phyloP scores from a whole-genome alignment of 2,329 filamentous ascomycete species.

The Aspergillus thermomutatus region DNA sequence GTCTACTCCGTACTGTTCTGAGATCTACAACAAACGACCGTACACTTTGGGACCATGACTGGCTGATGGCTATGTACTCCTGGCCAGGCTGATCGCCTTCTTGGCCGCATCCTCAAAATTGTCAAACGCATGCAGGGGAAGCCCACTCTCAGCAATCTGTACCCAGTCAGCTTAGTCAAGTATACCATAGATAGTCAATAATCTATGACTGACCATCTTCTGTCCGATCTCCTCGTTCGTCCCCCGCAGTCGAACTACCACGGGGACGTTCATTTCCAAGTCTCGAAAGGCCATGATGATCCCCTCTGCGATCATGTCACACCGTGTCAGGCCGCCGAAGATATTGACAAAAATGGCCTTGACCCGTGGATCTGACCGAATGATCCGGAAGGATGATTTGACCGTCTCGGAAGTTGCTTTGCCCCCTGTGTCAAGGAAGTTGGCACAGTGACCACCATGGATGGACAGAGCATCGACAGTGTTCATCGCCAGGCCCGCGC shows the following conservation, averaged over 20 bases:
- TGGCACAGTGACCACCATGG: constrained; percentile 67
- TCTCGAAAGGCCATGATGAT: constrained; percentile 71
- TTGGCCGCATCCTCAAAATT: constrained; percentile 69
- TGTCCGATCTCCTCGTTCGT: constrained; percentile 71
- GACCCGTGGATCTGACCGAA: constrained; percentile 68
- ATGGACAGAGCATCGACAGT: constrained; percentile 74
- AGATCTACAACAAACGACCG: neutral
- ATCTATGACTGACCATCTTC: constrained; percentile 56
- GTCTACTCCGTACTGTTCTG: too few species aligned
- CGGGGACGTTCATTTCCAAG: constrained; percentile 62
- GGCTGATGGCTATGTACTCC: neutral
- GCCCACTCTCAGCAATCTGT: constrained; percentile 62
- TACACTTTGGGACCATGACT: too few species aligned
- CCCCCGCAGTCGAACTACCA: constrained; percentile 73
- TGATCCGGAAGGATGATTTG: constrained; percentile 69
- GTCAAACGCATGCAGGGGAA: constrained; percentile 69
- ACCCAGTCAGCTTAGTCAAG: constrained; percentile 7
- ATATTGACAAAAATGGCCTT: constrained; percentile 71
- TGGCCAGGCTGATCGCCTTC: constrained; percentile 61
- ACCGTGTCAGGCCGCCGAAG: constrained; percentile 67
- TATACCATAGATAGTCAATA: neutral
- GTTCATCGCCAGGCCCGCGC: constrained; percentile 87
- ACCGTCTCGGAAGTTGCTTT: constrained; percentile 83
- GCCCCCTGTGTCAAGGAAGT: constrained; percentile 87
- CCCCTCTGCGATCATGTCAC: constrained; percentile 77